phyloP scores from a whole-genome alignment of 305 asterid genomes.

The Fraxinus sp. region DNA sequence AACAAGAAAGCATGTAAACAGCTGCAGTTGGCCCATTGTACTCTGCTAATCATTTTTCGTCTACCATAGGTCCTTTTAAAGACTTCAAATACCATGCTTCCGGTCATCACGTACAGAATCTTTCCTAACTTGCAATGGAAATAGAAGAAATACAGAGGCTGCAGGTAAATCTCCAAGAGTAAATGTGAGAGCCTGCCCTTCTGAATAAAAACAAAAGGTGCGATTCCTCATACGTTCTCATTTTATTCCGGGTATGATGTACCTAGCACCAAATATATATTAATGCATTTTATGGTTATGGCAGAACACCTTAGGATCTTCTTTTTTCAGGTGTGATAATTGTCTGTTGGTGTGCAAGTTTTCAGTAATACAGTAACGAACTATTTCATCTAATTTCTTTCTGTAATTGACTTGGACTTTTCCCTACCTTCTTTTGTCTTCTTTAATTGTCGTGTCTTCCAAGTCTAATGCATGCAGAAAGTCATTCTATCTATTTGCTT shows the following conservation, averaged over 20 bases:
- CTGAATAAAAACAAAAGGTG: constrained; percentile 3
- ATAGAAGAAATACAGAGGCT: neutral
- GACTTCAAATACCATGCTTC: neutral
- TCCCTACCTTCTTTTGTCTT: constrained; percentile 18
- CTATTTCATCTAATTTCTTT: neutral
- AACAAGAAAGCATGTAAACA: neutral
- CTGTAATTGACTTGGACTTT: neutral
- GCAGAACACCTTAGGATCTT: constrained; percentile 1
- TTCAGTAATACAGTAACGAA: neutral
- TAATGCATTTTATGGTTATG: neutral
- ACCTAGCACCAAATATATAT: constrained; percentile 6
- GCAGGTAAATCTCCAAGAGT: neutral
- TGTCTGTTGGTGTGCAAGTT: neutral
- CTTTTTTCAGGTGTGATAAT: constrained; percentile 14
- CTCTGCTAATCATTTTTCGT: neutral
- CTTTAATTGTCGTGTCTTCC: constrained; percentile 13
- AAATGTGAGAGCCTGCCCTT: neutral
- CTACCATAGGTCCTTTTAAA: neutral
- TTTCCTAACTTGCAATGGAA: neutral
- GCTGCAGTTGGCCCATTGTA: neutral
- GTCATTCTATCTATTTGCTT: neutral
- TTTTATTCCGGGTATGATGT: constrained; percentile 5
- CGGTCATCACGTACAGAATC: neutral
- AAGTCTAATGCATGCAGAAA: constrained; percentile 19
- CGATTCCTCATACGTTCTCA: constrained; percentile 2